phyloP scores from a whole-genome alignment of 2,329 filamentous ascomycete species.

The Colletotrichum salicis region DNA sequence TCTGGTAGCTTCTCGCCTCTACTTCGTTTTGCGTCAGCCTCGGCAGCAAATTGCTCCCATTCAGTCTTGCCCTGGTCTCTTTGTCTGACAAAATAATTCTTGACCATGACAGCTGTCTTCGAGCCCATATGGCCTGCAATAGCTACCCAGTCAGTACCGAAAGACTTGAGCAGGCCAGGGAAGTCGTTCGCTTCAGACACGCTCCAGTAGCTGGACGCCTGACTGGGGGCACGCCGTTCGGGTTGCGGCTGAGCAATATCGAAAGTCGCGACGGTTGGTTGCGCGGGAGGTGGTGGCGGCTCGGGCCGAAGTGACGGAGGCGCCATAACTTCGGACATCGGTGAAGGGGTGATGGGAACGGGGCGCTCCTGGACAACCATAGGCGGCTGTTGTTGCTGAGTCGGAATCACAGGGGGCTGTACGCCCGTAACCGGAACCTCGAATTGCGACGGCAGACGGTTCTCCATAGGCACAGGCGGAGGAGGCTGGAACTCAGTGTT shows the following conservation, averaged over 20 bases:
- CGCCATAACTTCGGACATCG: slow-evolving; percentile 65
- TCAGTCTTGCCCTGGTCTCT: slow-evolving; percentile 68
- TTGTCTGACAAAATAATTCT: slow-evolving; percentile 74
- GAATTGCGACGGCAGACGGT: slow-evolving; percentile 54
- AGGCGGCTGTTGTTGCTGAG: slow-evolving; percentile 37
- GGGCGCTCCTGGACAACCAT: slow-evolving; percentile 46
- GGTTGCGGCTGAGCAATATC: slow-evolving; percentile 57
- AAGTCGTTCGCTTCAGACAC: slow-evolving; percentile 85
- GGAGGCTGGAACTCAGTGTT: slow-evolving; percentile 53
- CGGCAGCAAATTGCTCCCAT: slow-evolving; percentile 68
- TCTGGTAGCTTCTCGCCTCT: slow-evolving; percentile 69
- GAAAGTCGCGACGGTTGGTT: slow-evolving; percentile 61
- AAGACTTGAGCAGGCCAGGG: slow-evolving; percentile 75
- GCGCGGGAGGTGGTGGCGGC: slow-evolving; percentile 58
- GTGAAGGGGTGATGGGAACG: slow-evolving; percentile 46
- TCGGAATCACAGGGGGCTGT: slow-evolving; percentile 53
- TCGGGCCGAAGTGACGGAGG: slow-evolving; percentile 67
- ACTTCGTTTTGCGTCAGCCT: slow-evolving; percentile 66
- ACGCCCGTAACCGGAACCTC: slow-evolving; percentile 56
- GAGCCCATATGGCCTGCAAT: slow-evolving; percentile 85
- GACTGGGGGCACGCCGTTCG: slow-evolving; percentile 64
- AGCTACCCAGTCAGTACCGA: slow-evolving; percentile 81
- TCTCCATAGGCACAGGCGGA: slow-evolving; percentile 51
- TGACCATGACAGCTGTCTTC: slow-evolving; percentile 87
- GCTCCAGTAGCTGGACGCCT: slow-evolving; percentile 87